Evolutionary conservation across 73 alveolate species (phyloP).

Genomic region (Paramecium octaurelia): DNA sequence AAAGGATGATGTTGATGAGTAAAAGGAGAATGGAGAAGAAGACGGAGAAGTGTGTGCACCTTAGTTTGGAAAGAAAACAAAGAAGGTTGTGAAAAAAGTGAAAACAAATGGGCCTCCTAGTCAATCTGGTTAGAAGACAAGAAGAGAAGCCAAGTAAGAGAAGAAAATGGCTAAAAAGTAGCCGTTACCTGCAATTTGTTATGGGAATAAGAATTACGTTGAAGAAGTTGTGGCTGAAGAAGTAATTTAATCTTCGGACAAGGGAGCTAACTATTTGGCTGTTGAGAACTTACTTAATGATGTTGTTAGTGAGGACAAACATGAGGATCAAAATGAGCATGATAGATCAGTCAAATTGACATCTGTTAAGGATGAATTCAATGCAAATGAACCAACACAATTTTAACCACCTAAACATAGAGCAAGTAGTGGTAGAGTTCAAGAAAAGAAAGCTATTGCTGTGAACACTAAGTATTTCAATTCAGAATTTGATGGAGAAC

Average conservation of each 20-base stretch:
- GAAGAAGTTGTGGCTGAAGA: neutral
- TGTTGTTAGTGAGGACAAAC: neutral
- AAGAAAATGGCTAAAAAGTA: neutral
- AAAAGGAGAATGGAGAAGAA: neutral
- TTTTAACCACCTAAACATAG: slow-evolving; percentile 44
- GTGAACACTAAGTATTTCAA: neutral
- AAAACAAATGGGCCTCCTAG: neutral
- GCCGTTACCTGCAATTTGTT: neutral
- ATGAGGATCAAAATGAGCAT: neutral
- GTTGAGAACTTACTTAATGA: neutral
- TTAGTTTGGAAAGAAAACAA: neutral
- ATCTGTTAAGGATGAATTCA: neutral
- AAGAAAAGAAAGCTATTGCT: neutral
- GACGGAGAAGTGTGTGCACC: neutral
- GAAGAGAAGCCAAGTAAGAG: neutral
- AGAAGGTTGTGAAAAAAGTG: neutral
- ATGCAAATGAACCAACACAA: slow-evolving; percentile 14
- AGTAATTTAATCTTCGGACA: neutral
- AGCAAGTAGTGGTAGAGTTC: neutral
- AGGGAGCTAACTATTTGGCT: neutral
- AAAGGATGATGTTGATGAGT: neutral
- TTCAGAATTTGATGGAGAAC: slow-evolving; percentile 25
- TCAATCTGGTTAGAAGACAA: neutral
- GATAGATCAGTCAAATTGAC: neutral
- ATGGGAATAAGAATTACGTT: neutral